Evolutionary conservation across 345 rosid genomes (phyloP).

Genomic region (thale cress (Arabidopsis thaliana)): TAIR10.1 NC_003071.7:1913001-1913500

Average conservation of each 20-base stretch:
- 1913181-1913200: not conserved
- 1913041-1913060: too few relatives aligned
- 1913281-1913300: too few relatives aligned
- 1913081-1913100: not conserved
- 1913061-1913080: not conserved
- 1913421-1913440: not conserved
- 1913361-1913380: constrained; percentile 31
- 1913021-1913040: too few relatives aligned
- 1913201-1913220: too few relatives aligned
- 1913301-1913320: too few relatives aligned
- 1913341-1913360: constrained; percentile 36
- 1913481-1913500: constrained; percentile 36
- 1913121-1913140: not conserved
- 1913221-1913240: too few relatives aligned
- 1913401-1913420: constrained; percentile 36
- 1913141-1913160: constrained; percentile 2
- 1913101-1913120: not conserved
- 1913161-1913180: not conserved
- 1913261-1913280: too few relatives aligned
- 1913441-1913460: constrained; percentile 34
- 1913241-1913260: too few relatives aligned
- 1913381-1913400: constrained; percentile 41
- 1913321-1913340: not conserved
- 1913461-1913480: constrained; percentile 44
- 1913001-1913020: too few relatives aligned